phyloP scores from a whole-genome alignment of 148 eudicot genomes.

The Chenopodium quinoa region DNA sequence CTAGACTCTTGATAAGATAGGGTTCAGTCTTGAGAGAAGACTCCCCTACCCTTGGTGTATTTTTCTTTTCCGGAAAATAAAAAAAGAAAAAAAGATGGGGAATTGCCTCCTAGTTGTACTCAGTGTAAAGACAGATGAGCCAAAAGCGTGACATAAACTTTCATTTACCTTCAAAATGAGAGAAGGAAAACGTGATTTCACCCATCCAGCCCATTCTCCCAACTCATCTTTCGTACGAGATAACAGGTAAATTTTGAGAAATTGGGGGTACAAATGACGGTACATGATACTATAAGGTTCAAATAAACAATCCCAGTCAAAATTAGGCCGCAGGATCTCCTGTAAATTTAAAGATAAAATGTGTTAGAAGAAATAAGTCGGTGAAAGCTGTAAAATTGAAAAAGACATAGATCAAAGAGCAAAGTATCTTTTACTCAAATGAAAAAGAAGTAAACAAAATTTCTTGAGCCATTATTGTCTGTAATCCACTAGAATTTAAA shows the following conservation, averaged over 20 bases:
- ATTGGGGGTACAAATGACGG: conserved; percentile 36
- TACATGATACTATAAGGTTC: conserved; percentile 37
- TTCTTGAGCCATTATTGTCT: too few relatives aligned
- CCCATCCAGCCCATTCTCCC: conserved; percentile 61
- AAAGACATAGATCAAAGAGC: not conserved
- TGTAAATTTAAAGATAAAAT: conserved; percentile 20
- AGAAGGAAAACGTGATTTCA: conserved; percentile 48
- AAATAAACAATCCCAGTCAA: conserved; percentile 43
- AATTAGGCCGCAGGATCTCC: conserved; percentile 39
- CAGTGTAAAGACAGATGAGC: not conserved
- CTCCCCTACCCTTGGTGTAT: too few relatives aligned
- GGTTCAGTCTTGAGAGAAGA: too few relatives aligned
- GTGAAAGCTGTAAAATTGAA: not conserved
- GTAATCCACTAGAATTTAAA: too few relatives aligned
- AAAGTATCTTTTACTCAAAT: too few relatives aligned
- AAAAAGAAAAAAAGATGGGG: too few relatives aligned
- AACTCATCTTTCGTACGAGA: conserved; percentile 36
- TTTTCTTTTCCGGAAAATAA: too few relatives aligned
- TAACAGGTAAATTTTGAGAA: conserved; percentile 46
- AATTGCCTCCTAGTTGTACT: not conserved
- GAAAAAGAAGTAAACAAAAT: too few relatives aligned
- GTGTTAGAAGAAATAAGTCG: not conserved
- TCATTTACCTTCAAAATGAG: conserved; percentile 49
- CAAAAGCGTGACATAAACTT: not conserved
- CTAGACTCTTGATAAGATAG: too few relatives aligned